phyloP scores from a whole-genome alignment of 331 rosid genomes.

The Dryas integrifolia region DNA sequence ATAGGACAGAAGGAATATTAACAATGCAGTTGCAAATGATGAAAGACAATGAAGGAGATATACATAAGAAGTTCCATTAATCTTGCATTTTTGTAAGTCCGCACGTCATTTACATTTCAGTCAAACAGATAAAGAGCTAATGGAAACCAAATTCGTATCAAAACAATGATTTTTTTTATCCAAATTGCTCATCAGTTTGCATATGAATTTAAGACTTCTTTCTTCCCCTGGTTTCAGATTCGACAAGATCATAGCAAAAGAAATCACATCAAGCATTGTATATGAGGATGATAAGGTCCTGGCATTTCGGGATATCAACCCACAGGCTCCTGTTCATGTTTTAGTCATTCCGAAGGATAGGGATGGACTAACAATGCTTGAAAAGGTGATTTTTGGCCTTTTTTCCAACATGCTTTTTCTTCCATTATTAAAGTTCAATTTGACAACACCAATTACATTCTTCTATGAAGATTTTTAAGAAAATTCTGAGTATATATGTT shows the following conservation, averaged over 20 bases:
- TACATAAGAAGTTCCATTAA: neutral
- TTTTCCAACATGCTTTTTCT: neutral
- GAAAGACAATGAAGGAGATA: neutral
- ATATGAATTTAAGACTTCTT: conserved; percentile 1
- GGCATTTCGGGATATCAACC: conserved; percentile 79
- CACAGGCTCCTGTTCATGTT: conserved; percentile 91
- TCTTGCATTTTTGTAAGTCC: neutral
- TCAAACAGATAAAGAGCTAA: neutral
- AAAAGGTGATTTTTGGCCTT: conserved; percentile 46
- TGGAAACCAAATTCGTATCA: neutral
- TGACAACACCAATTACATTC: neutral
- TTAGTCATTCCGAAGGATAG: conserved; percentile 79
- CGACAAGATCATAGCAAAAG: conserved; percentile 88
- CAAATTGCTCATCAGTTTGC: neutral
- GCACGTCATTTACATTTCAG: neutral
- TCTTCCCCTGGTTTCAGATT: conserved; percentile 45
- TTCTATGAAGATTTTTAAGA: neutral
- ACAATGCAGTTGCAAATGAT: neutral
- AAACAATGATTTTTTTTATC: neutral
- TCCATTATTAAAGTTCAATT: neutral
- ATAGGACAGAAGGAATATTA: neutral
- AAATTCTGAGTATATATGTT: neutral
- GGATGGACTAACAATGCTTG: conserved; percentile 76
- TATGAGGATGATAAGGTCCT: conserved; percentile 84
- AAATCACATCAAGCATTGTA: conserved; percentile 80